Percentiles rank a stretch among this genome's conserved stretches.
Evolutionary conservation across 1,139 yeast species (phyloP).

Genomic region (Diutina neorugosa): DNA sequence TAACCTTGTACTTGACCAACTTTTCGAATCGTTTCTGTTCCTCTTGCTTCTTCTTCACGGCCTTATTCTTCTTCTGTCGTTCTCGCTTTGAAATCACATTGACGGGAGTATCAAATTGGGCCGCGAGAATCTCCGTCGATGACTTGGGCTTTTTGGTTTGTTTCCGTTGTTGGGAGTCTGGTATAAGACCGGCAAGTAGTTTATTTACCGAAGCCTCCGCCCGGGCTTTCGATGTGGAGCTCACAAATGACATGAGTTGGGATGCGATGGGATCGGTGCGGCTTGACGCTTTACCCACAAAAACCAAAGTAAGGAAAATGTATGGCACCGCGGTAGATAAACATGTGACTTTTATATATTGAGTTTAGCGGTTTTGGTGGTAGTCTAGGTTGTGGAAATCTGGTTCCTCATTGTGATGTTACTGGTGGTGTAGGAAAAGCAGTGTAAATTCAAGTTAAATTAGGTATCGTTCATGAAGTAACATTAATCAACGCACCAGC

Average conservation of each 20-base stretch:
- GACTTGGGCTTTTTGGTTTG: conserved; percentile 8
- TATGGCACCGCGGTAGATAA: background rate
- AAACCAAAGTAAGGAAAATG: no score
- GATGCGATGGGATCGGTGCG: background rate
- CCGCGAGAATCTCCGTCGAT: conserved; percentile 13
- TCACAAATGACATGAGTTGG: background rate
- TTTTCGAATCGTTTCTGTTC: conserved; percentile 30
- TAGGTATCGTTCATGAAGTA: background rate
- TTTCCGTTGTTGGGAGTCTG: conserved; percentile 14
- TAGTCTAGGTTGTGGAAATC: background rate
- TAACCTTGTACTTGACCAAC: conserved; percentile 38
- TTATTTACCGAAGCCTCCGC: conserved; percentile 30
- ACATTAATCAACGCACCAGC: background rate
- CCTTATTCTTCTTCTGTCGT: conserved; percentile 19
- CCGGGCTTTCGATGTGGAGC: conserved; percentile 8
- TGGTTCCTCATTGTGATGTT: background rate
- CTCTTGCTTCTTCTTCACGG: conserved; percentile 23
- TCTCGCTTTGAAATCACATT: conserved; percentile 20
- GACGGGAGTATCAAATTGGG: conserved; percentile 5
- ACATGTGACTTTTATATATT: background rate
- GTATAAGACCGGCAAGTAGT: conserved; percentile 29
- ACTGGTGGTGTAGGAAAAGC: background rate
- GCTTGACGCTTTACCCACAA: background rate
- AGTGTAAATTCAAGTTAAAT: background rate
- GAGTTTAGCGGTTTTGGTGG: no score